Evolutionary conservation across 2,329 filamentous ascomycete species (phyloP).

Genomic region (Aspergillus flavus): DNA sequence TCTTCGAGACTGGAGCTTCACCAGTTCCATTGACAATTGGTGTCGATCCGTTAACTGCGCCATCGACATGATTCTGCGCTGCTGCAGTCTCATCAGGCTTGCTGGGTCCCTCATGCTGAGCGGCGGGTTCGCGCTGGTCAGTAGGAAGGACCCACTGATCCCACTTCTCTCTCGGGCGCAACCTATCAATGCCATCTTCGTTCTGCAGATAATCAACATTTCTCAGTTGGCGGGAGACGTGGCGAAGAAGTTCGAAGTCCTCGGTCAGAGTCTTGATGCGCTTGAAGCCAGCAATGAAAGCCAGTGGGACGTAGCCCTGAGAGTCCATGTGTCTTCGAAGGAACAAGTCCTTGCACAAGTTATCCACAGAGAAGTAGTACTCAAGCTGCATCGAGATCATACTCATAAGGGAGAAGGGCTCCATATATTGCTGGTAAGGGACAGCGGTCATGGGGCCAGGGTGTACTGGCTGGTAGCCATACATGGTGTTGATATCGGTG

Average conservation of each 20-base stretch:
- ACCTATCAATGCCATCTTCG: slow-evolving; percentile 74
- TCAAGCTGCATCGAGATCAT: slow-evolving; percentile 69
- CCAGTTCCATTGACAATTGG: slow-evolving; percentile 44
- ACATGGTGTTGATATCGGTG: slow-evolving; percentile 55
- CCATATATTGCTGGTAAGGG: slow-evolving; percentile 60
- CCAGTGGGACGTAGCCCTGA: slow-evolving; percentile 84
- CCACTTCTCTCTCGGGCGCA: slow-evolving; percentile 77
- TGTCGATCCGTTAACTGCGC: slow-evolving; percentile 34
- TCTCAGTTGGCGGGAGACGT: slow-evolving; percentile 71
- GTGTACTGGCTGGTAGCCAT: slow-evolving; percentile 59
- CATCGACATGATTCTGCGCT: slow-evolving; percentile 32
- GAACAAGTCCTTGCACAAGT: slow-evolving; percentile 89
- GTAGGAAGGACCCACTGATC: slow-evolving; percentile 74
- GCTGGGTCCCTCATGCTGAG: slow-evolving; percentile 67
- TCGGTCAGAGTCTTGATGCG: slow-evolving; percentile 74
- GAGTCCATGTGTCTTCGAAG: slow-evolving; percentile 91
- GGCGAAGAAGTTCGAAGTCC: slow-evolving; percentile 72
- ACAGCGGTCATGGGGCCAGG: slow-evolving; percentile 58
- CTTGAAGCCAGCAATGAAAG: slow-evolving; percentile 82
- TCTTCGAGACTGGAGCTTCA: slow-evolving; percentile 44
- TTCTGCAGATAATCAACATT: slow-evolving; percentile 74
- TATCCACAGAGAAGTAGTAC: slow-evolving; percentile 97
- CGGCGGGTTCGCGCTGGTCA: slow-evolving; percentile 70
- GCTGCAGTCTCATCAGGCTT: slow-evolving; percentile 45
- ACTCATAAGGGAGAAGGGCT: slow-evolving; percentile 58